Conservation (phyloP, 345 rosid species). For the Aquilaria malaccensis region DNA sequence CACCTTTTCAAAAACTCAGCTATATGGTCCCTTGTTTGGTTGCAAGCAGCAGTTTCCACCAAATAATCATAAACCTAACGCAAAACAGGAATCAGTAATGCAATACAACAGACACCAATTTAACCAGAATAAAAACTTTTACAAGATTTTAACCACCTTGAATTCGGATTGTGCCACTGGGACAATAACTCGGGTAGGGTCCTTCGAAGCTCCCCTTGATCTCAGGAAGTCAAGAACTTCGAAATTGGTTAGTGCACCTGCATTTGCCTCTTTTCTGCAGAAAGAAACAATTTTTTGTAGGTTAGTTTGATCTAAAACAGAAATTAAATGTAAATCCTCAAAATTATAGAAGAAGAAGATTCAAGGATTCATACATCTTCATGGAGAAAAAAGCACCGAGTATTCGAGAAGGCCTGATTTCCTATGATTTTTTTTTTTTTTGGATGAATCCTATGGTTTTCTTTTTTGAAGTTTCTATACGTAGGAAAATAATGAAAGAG, state of each 20-base stretch:
- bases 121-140: not conserved
- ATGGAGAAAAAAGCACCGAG: no score
- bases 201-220: constrained; percentile 73
- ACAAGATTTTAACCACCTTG: constrained; percentile 34
- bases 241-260: constrained; percentile 66
- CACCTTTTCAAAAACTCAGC: constrained; percentile 41
- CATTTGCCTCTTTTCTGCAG: constrained; percentile 63
- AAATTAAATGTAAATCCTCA: not conserved
- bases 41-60: constrained; percentile 42
- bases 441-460: no score
- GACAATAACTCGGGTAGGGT: constrained; percentile 53
- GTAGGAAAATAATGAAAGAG: no score
- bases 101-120: not conserved
- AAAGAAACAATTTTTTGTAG: not conserved
- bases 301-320: no score
- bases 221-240: constrained; percentile 61
- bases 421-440: no score
- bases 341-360: not conserved
- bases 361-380: no score
- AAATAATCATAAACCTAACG: constrained; percentile 73
- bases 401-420: no score
- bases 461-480: no score
- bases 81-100: not conserved
- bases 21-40: constrained; percentile 56
- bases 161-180: constrained; percentile 58